Base-by-base conservation (phyloP, 164 flowering plant genomes). In the Annona cherimola region DNA sequence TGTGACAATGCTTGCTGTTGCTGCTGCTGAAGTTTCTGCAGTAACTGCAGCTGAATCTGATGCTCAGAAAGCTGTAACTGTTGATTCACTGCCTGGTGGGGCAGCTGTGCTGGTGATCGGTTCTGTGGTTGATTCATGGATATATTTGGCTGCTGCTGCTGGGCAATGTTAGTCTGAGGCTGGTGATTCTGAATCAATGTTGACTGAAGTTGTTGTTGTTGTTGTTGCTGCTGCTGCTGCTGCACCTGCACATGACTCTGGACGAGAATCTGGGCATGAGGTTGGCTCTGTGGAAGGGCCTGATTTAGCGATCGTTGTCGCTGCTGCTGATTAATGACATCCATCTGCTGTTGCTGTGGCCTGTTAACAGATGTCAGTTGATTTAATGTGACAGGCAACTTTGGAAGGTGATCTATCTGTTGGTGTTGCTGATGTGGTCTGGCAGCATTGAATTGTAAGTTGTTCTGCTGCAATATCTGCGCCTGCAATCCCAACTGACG, bases 21-120 rank as follows among this genome's bases (percentile, higher is more conserved):
- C 72, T 89, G 96, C 80, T 90, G 92, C 72, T 89, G 94, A 74
- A 87, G 84, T 82, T 86, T 92, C 81, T 92, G 97, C 35, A 91
- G 69, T 73, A 92, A 79, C 64, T 92, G 95, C 68, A 87, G 65
- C 77, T 89, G 93, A 61, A 85, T 74, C 75, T 89, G 99, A 73
- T 84, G 86, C 45, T 89, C 93, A 3, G 94, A 63, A 72, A 82
- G 71, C 69, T 84, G 91, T 61, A 82, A 72, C 75, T 87, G 93
- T 66, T 83, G 95, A 76, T 78, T 85, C 18, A 76, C 74, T 72
- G 77, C 74, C 71, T 81, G 86, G 77, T 86, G 86, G 41, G 81
- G 75, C 8, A 75, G 78, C 74, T 81, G 90, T 54, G 82, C 69
- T 43, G 76, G 80, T 46, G 76, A 66, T 26, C 77, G 69, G 71